phyloP scores from a whole-genome alignment of 1,284 basidiomycete species.

The Ceratobasidium sp. region DNA sequence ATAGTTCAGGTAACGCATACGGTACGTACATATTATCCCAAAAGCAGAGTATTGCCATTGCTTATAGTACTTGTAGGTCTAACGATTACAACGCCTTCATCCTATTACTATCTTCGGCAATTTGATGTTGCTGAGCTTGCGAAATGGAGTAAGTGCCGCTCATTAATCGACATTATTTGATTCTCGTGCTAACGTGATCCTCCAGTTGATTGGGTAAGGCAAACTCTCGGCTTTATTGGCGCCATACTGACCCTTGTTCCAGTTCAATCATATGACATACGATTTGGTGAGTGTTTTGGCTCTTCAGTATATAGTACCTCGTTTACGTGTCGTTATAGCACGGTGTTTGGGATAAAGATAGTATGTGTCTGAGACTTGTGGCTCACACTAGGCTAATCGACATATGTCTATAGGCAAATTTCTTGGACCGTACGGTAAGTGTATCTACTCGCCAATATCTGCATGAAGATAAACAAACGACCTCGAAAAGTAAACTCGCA shows the following conservation, averaged over 20 bases:
- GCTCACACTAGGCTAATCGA: not conserved
- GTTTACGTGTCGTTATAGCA: conserved; percentile 41
- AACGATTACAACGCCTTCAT: conserved; percentile 55
- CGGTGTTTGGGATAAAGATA: conserved; percentile 51
- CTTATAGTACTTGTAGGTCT: conserved; percentile 23
- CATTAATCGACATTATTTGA: too few species aligned
- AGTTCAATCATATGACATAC: conserved; percentile 48
- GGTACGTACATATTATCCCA: not conserved
- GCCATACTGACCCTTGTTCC: too few species aligned
- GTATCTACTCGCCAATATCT: not conserved
- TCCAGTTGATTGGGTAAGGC: conserved; percentile 15
- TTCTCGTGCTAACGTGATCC: too few species aligned
- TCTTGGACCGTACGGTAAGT: conserved; percentile 14
- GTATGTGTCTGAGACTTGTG: not conserved
- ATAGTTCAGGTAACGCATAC: conserved; percentile 13
- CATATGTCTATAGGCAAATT: not conserved
- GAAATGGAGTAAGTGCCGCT: conserved; percentile 29
- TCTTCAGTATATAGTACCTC: not conserved
- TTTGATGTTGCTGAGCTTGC: conserved; percentile 56
- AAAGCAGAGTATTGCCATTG: not conserved
- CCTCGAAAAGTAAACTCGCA: conserved; percentile 33
- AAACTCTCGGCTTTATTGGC: too few species aligned
- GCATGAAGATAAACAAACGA: too few species aligned
- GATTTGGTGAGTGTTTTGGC: conserved; percentile 48
- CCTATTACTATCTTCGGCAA: conserved; percentile 58